Evolutionary conservation across 2,329 filamentous ascomycete species (phyloP).

Genomic region (Cladosporium sphaerospermum): DNA sequence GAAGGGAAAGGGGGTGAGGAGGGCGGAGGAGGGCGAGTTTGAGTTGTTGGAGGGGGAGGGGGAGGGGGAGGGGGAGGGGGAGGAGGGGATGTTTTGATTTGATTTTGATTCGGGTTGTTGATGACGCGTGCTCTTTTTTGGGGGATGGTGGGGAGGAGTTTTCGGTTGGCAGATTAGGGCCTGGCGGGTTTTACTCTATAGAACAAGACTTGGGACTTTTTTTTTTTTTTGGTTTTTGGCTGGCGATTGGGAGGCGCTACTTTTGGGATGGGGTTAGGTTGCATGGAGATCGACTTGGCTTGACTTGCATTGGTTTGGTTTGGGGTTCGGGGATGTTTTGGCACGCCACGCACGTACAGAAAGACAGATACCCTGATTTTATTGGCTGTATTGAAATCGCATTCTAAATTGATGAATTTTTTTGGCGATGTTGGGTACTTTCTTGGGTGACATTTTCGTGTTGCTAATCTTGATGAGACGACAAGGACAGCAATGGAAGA

Average conservation of each 20-base stretch:
- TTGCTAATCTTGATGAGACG: no score
- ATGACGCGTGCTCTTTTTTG: not conserved
- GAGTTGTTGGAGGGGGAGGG: conserved; percentile 4
- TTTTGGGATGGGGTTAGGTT: not conserved
- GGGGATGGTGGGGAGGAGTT: not conserved
- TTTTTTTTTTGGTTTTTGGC: not conserved
- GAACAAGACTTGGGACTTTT: not conserved
- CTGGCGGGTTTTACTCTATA: no score
- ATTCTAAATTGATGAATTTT: no score
- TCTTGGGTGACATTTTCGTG: no score
- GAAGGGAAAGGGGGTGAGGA: not conserved
- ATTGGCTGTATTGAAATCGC: no score
- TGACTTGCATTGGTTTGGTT: not conserved
- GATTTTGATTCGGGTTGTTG: no score
- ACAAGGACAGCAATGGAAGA: no score
- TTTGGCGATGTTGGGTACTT: no score
- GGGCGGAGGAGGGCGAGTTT: not conserved
- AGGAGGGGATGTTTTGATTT: not conserved
- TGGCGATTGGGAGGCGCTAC: not conserved
- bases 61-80: not conserved
- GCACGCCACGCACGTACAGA: not conserved
- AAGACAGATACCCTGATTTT: not conserved
- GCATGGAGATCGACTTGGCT: not conserved
- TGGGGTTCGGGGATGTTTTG: not conserved
- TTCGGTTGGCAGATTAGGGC: no score